Evolutionary conservation across 148 eudicot species (phyloP), one percentile per base, ranked within the genome.

Genomic region (Persicaria tinctoria): DNA sequence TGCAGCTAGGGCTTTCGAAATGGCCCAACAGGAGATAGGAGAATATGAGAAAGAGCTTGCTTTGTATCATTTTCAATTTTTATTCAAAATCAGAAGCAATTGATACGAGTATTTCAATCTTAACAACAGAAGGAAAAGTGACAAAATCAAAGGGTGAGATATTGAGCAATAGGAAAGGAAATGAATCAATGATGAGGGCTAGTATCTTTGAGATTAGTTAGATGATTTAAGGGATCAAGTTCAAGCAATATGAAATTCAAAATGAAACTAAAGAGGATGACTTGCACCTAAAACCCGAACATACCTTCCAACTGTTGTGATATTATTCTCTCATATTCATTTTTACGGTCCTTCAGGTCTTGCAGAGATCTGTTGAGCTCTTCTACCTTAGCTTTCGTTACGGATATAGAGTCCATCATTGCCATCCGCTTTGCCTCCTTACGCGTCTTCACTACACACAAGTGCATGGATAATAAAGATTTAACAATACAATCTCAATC

Each of bases 381-480:
- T 56, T 84, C 90, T 51, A 82, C 81, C 84, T 88, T 85, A 63
- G 85, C 85, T 84, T 83, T 89, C 77, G 85, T 77, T 48, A 79
- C 86, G 74, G 91, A 85, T 57, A 86, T 81, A 9, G 90, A 82
- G 69, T 95, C 97, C 70, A 73, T 74, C 54, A 80, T 10, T 32
- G 89, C 84, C 82, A 92, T 92, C 75, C 85, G 79, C 78, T 84
- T 83, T 51, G 92, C 96, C 83, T 95, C 99, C 82, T 90, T 92
- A 14, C 93, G 82, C 17, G 92, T 95, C 86, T 90, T 95, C 80
- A 85, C 99, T 95, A 63, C 45, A 79, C 80, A 78, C 75, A 70
- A 71, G 54, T 51, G 73, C 72, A 63, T 16, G 74, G 32, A 17
- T 8, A 70, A 78, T 57, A 64, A 56, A 73, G 45, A 68, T 48